phyloP scores from a whole-genome alignment of 2,329 filamentous ascomycete genomes.

The Exophiala spinifera region DNA sequence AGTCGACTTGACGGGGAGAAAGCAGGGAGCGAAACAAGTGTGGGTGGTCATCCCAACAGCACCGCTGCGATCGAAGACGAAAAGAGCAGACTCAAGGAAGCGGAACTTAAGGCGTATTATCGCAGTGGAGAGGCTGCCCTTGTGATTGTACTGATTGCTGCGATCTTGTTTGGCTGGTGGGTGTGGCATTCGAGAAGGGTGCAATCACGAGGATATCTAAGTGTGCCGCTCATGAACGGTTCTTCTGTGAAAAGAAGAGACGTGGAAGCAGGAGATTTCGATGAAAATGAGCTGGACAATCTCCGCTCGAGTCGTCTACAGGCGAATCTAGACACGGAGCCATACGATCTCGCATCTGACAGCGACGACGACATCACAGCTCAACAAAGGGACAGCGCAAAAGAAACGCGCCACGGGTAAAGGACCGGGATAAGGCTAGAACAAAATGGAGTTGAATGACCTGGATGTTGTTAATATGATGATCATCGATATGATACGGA shows the following conservation, averaged over 20 bases:
- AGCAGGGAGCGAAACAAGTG: conserved; percentile 66
- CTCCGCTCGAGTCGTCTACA: conserved; percentile 36
- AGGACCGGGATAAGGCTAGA: too few species aligned
- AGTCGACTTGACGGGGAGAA: conserved; percentile 83
- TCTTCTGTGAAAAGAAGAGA: conserved; percentile 45
- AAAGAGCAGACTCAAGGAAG: conserved; percentile 71
- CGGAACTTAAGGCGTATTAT: conserved; percentile 85
- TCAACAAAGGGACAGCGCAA: not conserved
- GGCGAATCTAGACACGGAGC: conserved; percentile 34
- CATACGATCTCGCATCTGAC: conserved; percentile 50
- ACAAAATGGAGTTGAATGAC: too few species aligned
- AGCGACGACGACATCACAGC: conserved; percentile 36
- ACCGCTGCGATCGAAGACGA: conserved; percentile 66
- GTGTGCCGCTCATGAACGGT: conserved; percentile 27
- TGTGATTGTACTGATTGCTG: conserved; percentile 73
- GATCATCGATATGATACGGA: not conserved
- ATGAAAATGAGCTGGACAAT: conserved; percentile 60
- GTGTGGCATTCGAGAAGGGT: conserved; percentile 55
- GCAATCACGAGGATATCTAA: conserved; percentile 46
- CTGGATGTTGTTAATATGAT: not conserved
- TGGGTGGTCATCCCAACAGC: conserved; percentile 69
- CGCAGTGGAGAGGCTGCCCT: conserved; percentile 83
- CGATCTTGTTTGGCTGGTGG: conserved; percentile 70
- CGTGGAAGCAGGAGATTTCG: conserved; percentile 61
- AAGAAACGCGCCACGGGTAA: not conserved